Percentiles rank a stretch among this genome's conserved stretches.
Conservation (phyloP, 768 basidiomycete species). For the Suillus weaverae region DNA sequence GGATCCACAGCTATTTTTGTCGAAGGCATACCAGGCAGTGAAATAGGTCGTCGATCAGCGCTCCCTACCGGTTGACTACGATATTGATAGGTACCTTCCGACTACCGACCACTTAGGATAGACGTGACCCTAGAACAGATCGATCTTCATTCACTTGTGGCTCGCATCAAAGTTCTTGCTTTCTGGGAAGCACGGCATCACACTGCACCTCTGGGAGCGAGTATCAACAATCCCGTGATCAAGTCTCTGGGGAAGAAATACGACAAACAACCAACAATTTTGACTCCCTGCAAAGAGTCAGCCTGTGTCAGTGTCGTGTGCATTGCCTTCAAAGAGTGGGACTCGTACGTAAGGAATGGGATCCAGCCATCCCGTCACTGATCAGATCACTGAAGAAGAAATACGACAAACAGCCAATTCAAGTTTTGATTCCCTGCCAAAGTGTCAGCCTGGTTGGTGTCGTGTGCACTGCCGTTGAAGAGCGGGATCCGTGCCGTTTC, state of each 20-base stretch:
- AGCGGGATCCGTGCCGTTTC: conserved; percentile 53
- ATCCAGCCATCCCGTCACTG: background rate
- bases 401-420: conserved; percentile 47
- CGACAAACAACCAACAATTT: conserved; percentile 53
- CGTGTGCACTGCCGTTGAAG: conserved; percentile 2
- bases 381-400: no score
- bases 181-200: conserved; percentile 55
- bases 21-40: background rate
- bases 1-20: background rate
- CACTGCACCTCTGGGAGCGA: conserved; percentile 49
- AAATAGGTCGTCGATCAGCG: background rate
- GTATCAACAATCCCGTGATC: conserved; percentile 61
- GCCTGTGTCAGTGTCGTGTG: conserved; percentile 9
- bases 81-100: background rate
- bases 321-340: background rate
- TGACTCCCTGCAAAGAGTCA: conserved; percentile 73
- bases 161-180: conserved; percentile 57
- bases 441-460: conserved; percentile 44
- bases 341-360: no score
- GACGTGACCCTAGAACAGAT: background rate
- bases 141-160: conserved; percentile 49
- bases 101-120: background rate
- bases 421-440: conserved; percentile 70
- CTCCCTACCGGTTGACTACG: background rate
- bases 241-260: conserved; percentile 51